Percentiles rank a stretch among this genome's conserved stretches.
These are phyloP conservation scores for Mycena haematopus DNA, from an alignment of 768 basidiomycete genomes.

Conservation along the genomic window DNA sequence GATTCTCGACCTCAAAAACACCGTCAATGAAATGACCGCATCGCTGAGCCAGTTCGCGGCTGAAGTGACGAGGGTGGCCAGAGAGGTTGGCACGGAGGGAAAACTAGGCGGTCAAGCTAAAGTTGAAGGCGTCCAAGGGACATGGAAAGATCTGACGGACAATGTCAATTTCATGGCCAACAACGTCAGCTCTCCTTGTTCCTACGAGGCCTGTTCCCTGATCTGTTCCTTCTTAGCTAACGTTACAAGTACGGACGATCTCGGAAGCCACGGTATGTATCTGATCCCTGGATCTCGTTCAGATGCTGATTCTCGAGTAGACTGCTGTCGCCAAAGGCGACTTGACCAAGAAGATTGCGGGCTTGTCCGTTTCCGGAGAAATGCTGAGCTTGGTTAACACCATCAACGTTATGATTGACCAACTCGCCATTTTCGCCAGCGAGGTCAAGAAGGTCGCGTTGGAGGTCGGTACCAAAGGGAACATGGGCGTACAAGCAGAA, in stretches of 20 bases:
- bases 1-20: conserved; percentile 88
- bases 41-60: conserved; percentile 85
- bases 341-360: conserved; percentile 90
- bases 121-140: conserved; percentile 93
- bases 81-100: conserved; percentile 98
- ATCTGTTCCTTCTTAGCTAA: conserved; percentile 59
- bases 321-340: conserved; percentile 95
- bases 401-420: conserved; percentile 87
- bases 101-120: conserved; percentile 92
- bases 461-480: conserved; percentile 99
- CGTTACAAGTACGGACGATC: conserved; percentile 91
- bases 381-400: conserved; percentile 96
- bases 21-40: conserved; percentile 96
- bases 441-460: conserved; percentile 93
- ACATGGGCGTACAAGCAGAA: conserved; percentile 96
- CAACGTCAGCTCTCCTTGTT: conserved; percentile 62
- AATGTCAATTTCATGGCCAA: conserved; percentile 97
- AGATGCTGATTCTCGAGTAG: conserved; percentile 17
- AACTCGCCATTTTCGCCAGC: conserved; percentile 60
- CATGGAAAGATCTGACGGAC: conserved; percentile 96
- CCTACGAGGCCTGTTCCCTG: not conserved
- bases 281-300: not conserved
- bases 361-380: conserved; percentile 93
- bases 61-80: conserved; percentile 83
- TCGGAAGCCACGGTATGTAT: conserved; percentile 86